These are phyloP conservation scores for Piloderma croceum DNA, from an alignment of 768 basidiomycete species.

Conservation along the genomic window DNA sequence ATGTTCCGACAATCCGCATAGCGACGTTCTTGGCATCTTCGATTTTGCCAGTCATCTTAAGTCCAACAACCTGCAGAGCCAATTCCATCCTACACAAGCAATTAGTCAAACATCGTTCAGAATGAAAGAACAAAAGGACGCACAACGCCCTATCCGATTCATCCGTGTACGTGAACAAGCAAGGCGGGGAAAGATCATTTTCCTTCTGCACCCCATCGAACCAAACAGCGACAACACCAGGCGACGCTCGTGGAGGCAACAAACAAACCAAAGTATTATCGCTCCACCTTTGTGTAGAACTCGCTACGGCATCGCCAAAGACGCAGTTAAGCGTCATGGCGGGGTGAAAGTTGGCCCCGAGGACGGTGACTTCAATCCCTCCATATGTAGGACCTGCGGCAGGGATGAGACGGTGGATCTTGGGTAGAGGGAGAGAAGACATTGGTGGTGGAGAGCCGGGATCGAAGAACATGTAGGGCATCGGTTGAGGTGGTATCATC, in stretches of 20 bases:
- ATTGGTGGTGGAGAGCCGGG: slow-evolving; percentile 42
- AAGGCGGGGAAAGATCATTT: slow-evolving; percentile 48
- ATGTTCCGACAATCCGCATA: slow-evolving; percentile 81
- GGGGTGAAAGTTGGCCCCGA: slow-evolving; percentile 86
- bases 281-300: slow-evolving; percentile 86
- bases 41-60: slow-evolving; percentile 95
- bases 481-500: slow-evolving; percentile 38
- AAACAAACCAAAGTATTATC: slow-evolving; percentile 90
- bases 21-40: slow-evolving; percentile 92
- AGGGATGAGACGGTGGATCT: slow-evolving; percentile 82
- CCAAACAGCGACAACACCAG: slow-evolving; percentile 88
- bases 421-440: slow-evolving; percentile 52
- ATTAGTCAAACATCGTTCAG: slow-evolving; percentile 9
- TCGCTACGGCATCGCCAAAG: slow-evolving; percentile 80
- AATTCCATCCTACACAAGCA: slow-evolving; percentile 74
- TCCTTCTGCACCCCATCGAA: slow-evolving; percentile 71
- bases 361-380: slow-evolving; percentile 90
- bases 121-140: slow-evolving; percentile 28
- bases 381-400: slow-evolving; percentile 82
- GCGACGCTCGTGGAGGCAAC: slow-evolving; percentile 71
- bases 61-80: slow-evolving; percentile 88
- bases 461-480: slow-evolving; percentile 62
- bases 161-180: slow-evolving; percentile 85
- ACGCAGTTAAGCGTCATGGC: slow-evolving; percentile 66
- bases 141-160: slow-evolving; percentile 85